Base-by-base conservation (phyloP, 192 early-diverging fungal species). In the Entomortierella parvispora region DNA sequence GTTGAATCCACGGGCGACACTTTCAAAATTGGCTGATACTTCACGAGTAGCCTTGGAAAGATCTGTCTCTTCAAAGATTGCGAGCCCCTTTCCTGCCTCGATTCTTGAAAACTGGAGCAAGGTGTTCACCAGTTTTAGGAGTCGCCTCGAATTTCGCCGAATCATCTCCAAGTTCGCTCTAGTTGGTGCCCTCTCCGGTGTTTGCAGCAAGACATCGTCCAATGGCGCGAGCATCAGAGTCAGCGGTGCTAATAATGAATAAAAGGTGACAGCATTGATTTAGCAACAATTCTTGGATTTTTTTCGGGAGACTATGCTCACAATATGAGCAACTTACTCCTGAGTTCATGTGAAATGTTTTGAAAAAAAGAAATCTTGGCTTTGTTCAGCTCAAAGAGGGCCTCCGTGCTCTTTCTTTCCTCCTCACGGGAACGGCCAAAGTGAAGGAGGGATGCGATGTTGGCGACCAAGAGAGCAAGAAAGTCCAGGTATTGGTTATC, bases 61-160 rank as follows among this genome's bases (percentile, higher is more conserved):
- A 22, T 88, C 77, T 4, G 80, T 85, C 47, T 80, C 66, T 37
- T 69, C 61, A 69, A 81, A 90, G n/a, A 61, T 49, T 14, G 89
- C 87, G 26, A 80, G 75, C 61, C 84, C 70, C 42, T 84, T 69
- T 56, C 87, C 89, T 11, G 86, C 74, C 61, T 90, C 85, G 12
- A 90, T 56, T 20, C 82, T 66, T 2, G 81, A 82, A 51, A 86
- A 86, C 48, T 90, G 86, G 12, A 90, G 62, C 2, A 90, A 55
- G 0, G 72, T 74, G 62, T 88, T 90, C 25, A 90, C 84, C 2
- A 90, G 69, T 61, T 82, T 85, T 11, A 88, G 68, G 11, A 90
- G 69, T 15, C 89, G 76, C 20, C 71, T 34, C 0, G 85, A 76
- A 33, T 90, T 90, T 25, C 84, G 63, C 22, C 79, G 80, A 11